These are phyloP conservation scores for Ogataea ganodermae DNA, from an alignment of 805 yeast species.

Conservation along the genomic window DNA sequence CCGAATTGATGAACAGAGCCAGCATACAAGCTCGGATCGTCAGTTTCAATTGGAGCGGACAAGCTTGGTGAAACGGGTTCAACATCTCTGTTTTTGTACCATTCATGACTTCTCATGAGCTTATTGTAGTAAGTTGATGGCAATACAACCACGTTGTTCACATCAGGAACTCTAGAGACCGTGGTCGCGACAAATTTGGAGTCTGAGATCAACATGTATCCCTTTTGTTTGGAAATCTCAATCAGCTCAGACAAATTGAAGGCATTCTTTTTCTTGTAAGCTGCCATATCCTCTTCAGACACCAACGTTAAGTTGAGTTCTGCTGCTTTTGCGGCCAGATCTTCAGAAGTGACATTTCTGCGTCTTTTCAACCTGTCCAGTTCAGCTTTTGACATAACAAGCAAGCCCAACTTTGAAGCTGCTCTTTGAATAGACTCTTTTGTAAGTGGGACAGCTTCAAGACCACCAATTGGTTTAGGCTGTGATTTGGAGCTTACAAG, in stretches of 20 bases:
- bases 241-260: constrained; percentile 32
- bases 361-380: constrained; percentile 30
- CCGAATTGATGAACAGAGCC: constrained; percentile 30
- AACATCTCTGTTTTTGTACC: constrained; percentile 29
- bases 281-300: constrained; percentile 28
- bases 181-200: constrained; percentile 66
- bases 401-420: constrained; percentile 36
- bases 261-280: constrained; percentile 16
- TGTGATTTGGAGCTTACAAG: constrained; percentile 16
- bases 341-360: constrained; percentile 34
- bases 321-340: constrained; percentile 40
- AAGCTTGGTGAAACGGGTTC: constrained; percentile 9
- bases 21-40: constrained; percentile 17
- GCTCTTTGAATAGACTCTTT: constrained; percentile 15
- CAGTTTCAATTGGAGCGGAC: constrained; percentile 16
- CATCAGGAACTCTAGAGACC: constrained; percentile 54
- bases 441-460: background rate
- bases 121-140: constrained; percentile 67
- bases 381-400: constrained; percentile 37
- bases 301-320: constrained; percentile 43
- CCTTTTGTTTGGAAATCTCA: constrained; percentile 45
- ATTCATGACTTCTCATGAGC: constrained; percentile 46
- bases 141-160: constrained; percentile 57
- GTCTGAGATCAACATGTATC: constrained; percentile 57
- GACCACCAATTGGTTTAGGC: constrained; percentile 13